Evolutionary conservation across 2,329 filamentous ascomycete genomes (phyloP), one percentile per base, ranked within the genome.

Genomic region (Tolypocladium album): DNA sequence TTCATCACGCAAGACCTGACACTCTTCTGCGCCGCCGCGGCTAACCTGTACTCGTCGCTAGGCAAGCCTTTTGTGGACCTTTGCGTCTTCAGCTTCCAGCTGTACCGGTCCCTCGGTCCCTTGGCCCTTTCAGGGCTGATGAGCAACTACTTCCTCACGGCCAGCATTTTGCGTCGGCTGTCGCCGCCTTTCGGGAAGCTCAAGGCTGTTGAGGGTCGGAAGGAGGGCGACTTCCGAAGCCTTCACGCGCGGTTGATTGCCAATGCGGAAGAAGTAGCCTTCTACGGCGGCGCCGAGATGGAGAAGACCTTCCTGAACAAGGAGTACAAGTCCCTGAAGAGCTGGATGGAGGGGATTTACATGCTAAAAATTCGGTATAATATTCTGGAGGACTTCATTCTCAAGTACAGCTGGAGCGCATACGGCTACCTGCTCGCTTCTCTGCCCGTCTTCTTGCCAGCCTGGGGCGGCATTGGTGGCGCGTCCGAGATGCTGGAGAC

Each of bases 1-100:
- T 97, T 92, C 74, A 97, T 99, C 69, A 97, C 94, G 0, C 93
- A 97, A 71, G 94, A 99, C 72, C 80, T 99, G 39, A 97, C 94
- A 0, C 80, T 96, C 1, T 99, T 99, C 77, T 99, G 95, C 71
- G 89, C 90, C 13, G 88, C 92, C 4, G 93, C 94, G 1, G 92
- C 94, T 20, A 90, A 91, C 27, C 78, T 99, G 6, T 99, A 97
- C 76, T 97, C 94, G 1, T 97, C 92, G 0, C 80, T 99, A 3
- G 94, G 94, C n/a, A 99, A 99, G 73, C 94, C 94, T 0, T 86
- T 97, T 65, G 90, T 99, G n/a, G 94, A 99, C 71, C 81, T 99
- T 2, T 90, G 92, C 66, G 94, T 97, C 55, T 99, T 99, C 80
- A 99, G 96, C 75, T 99, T 96, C 72, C 94, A 99, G 73, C 84